Evolutionary conservation across 495 filamentous ascomycete genomes (phyloP).

Genomic region (Trichoderma asperelloides): DNA sequence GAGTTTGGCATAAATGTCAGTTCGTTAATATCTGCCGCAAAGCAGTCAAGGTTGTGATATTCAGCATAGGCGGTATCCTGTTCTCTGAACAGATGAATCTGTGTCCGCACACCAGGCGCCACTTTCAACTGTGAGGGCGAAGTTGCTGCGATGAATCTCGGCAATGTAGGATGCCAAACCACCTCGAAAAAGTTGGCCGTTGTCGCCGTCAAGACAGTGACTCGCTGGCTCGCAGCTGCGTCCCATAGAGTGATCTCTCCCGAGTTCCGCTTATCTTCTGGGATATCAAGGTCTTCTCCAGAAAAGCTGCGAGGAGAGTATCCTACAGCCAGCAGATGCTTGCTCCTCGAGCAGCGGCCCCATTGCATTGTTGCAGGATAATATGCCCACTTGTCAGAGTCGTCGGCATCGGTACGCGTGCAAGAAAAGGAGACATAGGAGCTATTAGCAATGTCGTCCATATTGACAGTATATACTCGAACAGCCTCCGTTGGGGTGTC

Average conservation of each 20-base stretch:
- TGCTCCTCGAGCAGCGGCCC: constrained; percentile 44
- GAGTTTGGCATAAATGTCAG: constrained; percentile 53
- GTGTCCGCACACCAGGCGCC: constrained; percentile 34
- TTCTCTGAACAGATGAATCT: constrained; percentile 39
- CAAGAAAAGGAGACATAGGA: constrained; percentile 33
- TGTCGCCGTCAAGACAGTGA: constrained; percentile 38
- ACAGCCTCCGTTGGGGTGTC: constrained; percentile 39
- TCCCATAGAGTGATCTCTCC: constrained; percentile 74
- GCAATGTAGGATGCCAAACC: constrained; percentile 60
- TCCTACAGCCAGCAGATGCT: constrained; percentile 61
- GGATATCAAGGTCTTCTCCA: constrained; percentile 44
- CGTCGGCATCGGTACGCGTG: constrained; percentile 35
- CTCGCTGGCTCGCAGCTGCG: constrained; percentile 37
- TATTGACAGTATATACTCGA: constrained; percentile 37
- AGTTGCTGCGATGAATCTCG: constrained; percentile 53
- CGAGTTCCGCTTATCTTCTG: constrained; percentile 37
- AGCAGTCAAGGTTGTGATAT: constrained; percentile 52
- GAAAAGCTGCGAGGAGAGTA: constrained; percentile 54
- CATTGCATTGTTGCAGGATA: constrained; percentile 68
- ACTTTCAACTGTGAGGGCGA: constrained; percentile 38
- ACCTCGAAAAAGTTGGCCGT: constrained; percentile 73
- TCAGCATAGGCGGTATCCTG: constrained; percentile 26
- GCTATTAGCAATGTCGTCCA: constrained; percentile 23
- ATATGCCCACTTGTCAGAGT: constrained; percentile 46
- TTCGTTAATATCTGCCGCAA: constrained; percentile 81